phyloP scores from a whole-genome alignment of 1,139 yeast genomes.

The Magnusiomyces tetraspermus region DNA sequence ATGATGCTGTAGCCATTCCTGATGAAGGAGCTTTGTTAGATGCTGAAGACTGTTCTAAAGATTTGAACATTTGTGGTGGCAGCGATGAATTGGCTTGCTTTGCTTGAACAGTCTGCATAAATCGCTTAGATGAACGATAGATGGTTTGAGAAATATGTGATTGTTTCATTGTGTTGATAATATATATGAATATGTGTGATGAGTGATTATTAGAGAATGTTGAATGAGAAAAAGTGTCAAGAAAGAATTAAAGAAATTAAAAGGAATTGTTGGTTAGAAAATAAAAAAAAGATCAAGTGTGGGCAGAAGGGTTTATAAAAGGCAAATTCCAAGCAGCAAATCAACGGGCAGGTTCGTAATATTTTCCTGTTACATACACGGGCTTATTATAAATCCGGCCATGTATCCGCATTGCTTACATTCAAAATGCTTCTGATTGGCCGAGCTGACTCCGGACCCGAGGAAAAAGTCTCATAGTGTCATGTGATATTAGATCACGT shows the following conservation, averaged over 20 bases:
- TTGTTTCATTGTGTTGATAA: constrained; percentile 11
- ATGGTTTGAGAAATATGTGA: constrained; percentile 8
- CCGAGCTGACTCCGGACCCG: too few relatives aligned
- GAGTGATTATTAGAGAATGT: background rate
- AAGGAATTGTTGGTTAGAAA: background rate
- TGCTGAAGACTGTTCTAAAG: background rate
- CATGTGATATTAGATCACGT: too few relatives aligned
- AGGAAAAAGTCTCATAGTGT: too few relatives aligned
- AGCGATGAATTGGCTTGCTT: constrained; percentile 10
- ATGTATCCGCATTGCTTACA: too few relatives aligned
- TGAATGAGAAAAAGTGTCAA: background rate
- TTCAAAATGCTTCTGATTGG: too few relatives aligned
- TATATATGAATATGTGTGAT: constrained; percentile 4
- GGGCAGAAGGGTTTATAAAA: too few relatives aligned
- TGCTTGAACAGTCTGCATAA: constrained; percentile 14
- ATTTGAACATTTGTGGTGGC: constrained; percentile 9
- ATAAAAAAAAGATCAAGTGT: background rate
- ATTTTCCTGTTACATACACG: too few relatives aligned
- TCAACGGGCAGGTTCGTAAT: too few relatives aligned
- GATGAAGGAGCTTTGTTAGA: background rate
- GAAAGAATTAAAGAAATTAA: background rate
- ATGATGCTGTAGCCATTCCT: background rate
- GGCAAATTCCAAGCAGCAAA: too few relatives aligned
- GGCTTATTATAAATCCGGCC: too few relatives aligned
- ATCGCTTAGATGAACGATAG: constrained; percentile 14